Conservation (phyloP, 163 green algal species). For the Scenedesmus sp. region DNA sequence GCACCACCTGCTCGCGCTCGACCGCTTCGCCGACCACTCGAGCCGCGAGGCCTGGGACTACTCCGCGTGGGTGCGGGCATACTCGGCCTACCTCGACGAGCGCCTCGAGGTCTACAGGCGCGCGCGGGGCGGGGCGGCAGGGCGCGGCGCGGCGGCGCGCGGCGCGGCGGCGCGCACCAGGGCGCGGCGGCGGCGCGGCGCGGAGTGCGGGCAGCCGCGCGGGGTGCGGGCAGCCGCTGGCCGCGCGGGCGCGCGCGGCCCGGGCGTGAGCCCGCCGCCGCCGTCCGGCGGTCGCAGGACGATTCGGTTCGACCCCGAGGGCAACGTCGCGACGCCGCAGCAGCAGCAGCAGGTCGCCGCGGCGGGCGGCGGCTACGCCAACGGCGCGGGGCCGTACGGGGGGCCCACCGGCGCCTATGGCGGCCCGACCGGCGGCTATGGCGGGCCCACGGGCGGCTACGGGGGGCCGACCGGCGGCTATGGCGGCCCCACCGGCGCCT, state of each 20-base stretch:
- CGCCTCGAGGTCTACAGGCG: conserved; percentile 66
- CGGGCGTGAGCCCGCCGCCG: no score
- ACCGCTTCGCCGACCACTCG: conserved; percentile 90
- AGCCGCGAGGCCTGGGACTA: conserved; percentile 81
- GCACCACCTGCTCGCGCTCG: conserved; percentile 68
- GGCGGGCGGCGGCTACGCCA: not conserved
- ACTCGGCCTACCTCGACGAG: conserved; percentile 94
- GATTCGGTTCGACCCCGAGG: conserved; percentile 71
- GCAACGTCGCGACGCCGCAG: conserved; percentile 22
- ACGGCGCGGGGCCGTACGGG: conserved; percentile 9
- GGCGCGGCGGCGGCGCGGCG: no score
- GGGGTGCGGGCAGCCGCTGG: no score
- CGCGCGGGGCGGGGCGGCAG: no score
- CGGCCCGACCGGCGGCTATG: not conserved
- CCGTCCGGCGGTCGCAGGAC: conserved; percentile 52
- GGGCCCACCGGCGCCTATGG: conserved; percentile 3
- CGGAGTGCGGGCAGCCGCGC: no score
- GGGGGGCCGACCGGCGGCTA: conserved; percentile 11
- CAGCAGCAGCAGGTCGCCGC: conserved; percentile 38
- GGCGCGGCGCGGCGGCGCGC: no score
- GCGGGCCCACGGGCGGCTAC: not conserved
- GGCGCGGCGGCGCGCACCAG: no score
- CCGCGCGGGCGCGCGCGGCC: no score
- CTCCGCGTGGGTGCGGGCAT: conserved; percentile 89
- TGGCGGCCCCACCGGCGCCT: conserved; percentile 6